Conservation (phyloP, 2,329 filamentous ascomycete genomes). For the Metarhizium rileyi region DNA sequence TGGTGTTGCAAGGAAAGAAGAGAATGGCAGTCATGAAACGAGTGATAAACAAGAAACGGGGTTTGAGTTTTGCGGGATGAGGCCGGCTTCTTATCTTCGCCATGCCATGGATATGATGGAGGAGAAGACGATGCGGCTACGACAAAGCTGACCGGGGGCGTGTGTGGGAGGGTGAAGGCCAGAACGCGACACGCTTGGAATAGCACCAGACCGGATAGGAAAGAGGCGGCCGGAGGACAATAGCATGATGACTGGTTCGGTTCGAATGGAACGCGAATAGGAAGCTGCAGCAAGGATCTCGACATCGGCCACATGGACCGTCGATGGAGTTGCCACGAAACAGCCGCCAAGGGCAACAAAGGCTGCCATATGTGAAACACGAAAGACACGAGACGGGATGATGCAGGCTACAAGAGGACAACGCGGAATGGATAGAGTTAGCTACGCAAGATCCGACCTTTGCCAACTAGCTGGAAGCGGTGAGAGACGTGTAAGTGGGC, state of each 20-base stretch:
- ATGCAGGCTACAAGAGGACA: not conserved
- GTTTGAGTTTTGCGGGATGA: slow-evolving; percentile 17
- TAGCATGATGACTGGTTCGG: not conserved
- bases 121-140: not conserved
- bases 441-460: not conserved
- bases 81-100: slow-evolving; percentile 19
- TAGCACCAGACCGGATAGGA: not conserved
- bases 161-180: not conserved
- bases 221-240: not conserved
- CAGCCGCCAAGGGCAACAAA: slow-evolving; percentile 1
- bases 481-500: slow-evolving; percentile 1
- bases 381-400: not conserved
- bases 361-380: slow-evolving; percentile 7
- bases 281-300: not conserved
- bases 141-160: not conserved
- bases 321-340: not conserved
- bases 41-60: slow-evolving; percentile 16
- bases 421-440: not conserved
- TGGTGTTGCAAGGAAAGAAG: slow-evolving; percentile 1
- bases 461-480: not conserved
- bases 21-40: slow-evolving; percentile 9
- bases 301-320: not conserved
- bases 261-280: not conserved
- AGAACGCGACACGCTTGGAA: not conserved
- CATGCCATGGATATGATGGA: not conserved